Conservation (phyloP, 495 filamentous ascomycete genomes). For the Stereocaulon alpinum region DNA sequence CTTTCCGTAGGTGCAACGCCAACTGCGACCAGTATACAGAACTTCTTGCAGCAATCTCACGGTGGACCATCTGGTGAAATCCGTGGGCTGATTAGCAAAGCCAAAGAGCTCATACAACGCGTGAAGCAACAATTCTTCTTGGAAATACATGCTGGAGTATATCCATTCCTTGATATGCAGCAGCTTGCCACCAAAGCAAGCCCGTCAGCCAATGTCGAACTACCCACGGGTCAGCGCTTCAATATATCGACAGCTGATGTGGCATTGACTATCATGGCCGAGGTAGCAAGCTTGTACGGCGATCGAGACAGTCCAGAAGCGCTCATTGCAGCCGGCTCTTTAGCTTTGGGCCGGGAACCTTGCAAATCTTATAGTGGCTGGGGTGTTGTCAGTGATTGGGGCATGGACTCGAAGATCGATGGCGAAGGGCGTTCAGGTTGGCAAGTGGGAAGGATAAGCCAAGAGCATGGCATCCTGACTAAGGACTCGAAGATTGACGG, state of each 20-base stretch:
- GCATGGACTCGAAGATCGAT: slow-evolving; percentile 8
- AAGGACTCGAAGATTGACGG: not conserved
- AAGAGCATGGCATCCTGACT: slow-evolving; percentile 56
- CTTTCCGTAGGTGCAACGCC: slow-evolving; percentile 77
- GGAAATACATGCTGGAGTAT: slow-evolving; percentile 65
- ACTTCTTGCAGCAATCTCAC: slow-evolving; percentile 24
- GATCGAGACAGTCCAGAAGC: slow-evolving; percentile 46
- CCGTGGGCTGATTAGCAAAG: not conserved
- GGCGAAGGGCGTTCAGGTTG: slow-evolving; percentile 33
- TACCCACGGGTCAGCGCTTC: slow-evolving; percentile 28
- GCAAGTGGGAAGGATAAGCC: slow-evolving; percentile 50
- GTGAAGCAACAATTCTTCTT: slow-evolving; percentile 32
- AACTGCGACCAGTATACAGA: slow-evolving; percentile 51
- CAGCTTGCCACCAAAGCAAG: slow-evolving; percentile 64
- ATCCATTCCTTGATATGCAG: slow-evolving; percentile 70
- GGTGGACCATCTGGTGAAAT: not conserved
- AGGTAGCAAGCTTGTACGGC: slow-evolving; percentile 63
- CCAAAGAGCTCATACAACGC: slow-evolving; percentile 5
- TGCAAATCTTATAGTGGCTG: slow-evolving; percentile 59
- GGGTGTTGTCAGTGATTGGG: slow-evolving; percentile 62
- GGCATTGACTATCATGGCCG: slow-evolving; percentile 59
- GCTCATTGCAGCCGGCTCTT: slow-evolving; percentile 56
- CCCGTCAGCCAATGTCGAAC: slow-evolving; percentile 26
- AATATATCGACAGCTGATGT: slow-evolving; percentile 36
- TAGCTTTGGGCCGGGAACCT: slow-evolving; percentile 70